Percentiles rank a stretch among this genome's conserved stretches.
phyloP scores from a whole-genome alignment of 768 basidiomycete species.

The Rickenella mellea region DNA sequence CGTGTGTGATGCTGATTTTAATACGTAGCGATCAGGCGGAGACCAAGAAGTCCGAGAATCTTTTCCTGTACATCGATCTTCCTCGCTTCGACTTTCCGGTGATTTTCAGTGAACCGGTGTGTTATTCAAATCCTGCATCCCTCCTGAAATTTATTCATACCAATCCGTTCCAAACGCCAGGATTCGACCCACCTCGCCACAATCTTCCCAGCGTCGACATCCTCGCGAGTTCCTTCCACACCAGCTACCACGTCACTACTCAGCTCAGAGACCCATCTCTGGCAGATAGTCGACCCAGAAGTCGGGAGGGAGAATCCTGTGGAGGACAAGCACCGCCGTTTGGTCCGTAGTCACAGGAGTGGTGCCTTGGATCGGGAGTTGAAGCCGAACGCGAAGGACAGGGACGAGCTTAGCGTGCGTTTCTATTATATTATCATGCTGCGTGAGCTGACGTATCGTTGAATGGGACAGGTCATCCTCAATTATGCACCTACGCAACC shows the following conservation, averaged over 20 bases:
- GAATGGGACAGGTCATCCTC: conserved; percentile 63
- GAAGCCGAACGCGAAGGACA: conserved; percentile 92
- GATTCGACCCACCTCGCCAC: conserved; percentile 12
- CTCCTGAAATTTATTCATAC: neutral
- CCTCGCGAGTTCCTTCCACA: conserved; percentile 28
- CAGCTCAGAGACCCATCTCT: conserved; percentile 62
- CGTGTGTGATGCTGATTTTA: conserved; percentile 1
- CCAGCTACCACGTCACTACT: conserved; percentile 35
- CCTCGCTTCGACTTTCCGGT: conserved; percentile 97
- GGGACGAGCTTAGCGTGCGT: conserved; percentile 85
- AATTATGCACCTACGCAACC: conserved; percentile 84
- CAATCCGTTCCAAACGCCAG: neutral
- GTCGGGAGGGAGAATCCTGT: conserved; percentile 89
- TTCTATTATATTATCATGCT: neutral
- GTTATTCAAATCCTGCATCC: conserved; percentile 12
- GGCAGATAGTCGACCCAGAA: conserved; percentile 89
- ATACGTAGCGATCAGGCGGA: conserved; percentile 52
- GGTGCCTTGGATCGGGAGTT: conserved; percentile 92
- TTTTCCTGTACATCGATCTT: conserved; percentile 94
- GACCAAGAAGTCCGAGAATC: conserved; percentile 81
- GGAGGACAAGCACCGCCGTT: conserved; percentile 90
- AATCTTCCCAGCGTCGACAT: conserved; percentile 29
- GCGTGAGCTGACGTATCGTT: neutral
- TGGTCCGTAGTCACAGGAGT: conserved; percentile 90
- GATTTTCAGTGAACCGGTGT: conserved; percentile 83